Evolutionary conservation across 2,329 filamentous ascomycete genomes (phyloP), one percentile per base, ranked within the genome.

Genomic region (Xylariales sp.): DNA sequence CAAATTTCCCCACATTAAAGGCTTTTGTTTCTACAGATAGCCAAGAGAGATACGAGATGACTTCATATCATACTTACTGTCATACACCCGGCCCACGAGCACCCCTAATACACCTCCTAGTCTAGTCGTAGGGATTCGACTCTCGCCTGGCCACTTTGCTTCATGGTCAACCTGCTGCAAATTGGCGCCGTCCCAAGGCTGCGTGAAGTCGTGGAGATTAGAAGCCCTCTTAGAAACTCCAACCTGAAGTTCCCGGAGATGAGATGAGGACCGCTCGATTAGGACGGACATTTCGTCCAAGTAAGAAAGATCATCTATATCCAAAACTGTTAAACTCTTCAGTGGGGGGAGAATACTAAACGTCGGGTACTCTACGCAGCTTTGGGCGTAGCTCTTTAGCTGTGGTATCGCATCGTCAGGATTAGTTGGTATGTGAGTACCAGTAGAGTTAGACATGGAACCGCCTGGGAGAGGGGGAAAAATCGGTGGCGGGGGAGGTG

Each of bases 231-330:
- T 76, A 5, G 92, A 88, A 63, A 96, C 88, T 5, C 93, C 92
- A 5, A 96, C 85, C 50, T 92, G 86, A 41, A 97, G 83, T 78
- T 95, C 93, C 36, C 87, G 85, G 16, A 96, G 81, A 49, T 84
- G 84, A 69, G 85, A 83, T 66, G 88, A 84, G 12, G 92, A 95
- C 30, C 89, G 87, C 68, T 91, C 90, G 68, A 96, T 89, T 12
- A 96, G 84, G 49, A 93, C 83, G 62, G 91, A 90, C 87, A 96
- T 91, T 80, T 96, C 93, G 75, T 95, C 92, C 45, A 95, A 80
- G 77, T 96, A 96, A 34, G 90, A 86, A n/a, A 93, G 80, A 76
- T 95, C 92, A 74, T 96, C 93, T 67, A 96, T 91, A 73, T 96
- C 91, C 49, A 96, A 83, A 1, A 94, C 93, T 58, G 87, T 92